These are phyloP conservation scores for Agrocybe praecox DNA, from an alignment of 768 basidiomycete species.

Conservation along the genomic window DNA sequence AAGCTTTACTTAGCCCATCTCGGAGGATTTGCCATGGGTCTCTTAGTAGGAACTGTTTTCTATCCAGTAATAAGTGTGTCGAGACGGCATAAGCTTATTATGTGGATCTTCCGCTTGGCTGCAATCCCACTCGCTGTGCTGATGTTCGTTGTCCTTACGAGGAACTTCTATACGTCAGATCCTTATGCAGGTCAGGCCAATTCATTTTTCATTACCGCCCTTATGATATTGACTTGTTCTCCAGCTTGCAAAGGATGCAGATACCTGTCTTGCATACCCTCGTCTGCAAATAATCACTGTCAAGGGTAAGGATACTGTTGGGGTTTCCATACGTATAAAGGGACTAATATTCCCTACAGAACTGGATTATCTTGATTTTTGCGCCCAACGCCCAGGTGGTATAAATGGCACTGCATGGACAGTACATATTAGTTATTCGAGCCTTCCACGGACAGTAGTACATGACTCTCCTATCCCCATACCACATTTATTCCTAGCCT, in stretches of 20 bases:
- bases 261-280: constrained; percentile 90
- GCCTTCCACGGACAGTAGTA: no score
- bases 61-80: constrained; percentile 89
- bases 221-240: neutral
- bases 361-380: constrained; percentile 30
- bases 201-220: constrained; percentile 1
- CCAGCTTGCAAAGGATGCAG: constrained; percentile 86
- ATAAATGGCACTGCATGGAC: no score
- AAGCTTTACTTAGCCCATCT: constrained; percentile 63
- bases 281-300: constrained; percentile 68
- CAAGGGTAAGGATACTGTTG: constrained; percentile 43
- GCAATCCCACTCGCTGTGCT: constrained; percentile 79
- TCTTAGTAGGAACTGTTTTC: constrained; percentile 81
- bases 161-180: constrained; percentile 90
- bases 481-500: no score
- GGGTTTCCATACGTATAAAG: neutral
- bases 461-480: no score
- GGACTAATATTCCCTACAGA: constrained; percentile 19
- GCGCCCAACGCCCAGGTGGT: neutral
- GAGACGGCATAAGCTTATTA: constrained; percentile 67
- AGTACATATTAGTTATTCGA: no score
- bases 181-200: constrained; percentile 72
- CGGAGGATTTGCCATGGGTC: constrained; percentile 83
- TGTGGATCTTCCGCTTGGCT: constrained; percentile 71
- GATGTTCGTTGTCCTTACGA: constrained; percentile 77